Base-by-base conservation (phyloP, 116 monocot species). In the Cymodocea nodosa region DNA sequence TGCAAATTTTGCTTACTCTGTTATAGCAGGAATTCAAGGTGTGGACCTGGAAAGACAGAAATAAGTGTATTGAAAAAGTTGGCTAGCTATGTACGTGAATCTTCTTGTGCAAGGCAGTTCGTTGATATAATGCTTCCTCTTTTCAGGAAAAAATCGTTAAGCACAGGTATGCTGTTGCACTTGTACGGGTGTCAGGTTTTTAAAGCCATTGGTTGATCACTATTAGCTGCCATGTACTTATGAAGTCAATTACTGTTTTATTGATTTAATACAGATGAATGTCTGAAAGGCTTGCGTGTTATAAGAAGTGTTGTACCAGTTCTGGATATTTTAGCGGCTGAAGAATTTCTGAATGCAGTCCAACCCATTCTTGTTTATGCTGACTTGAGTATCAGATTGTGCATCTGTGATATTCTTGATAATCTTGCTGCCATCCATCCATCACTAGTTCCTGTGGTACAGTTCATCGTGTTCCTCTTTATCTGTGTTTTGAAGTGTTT, bases 31-130 rank as follows among this genome's bases (percentile, higher is more conserved):
- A 74, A 60, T 67, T 34, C 39, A 50, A 9, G 59, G 40, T 44
- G 17, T 40, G 40, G 51, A 13, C 80, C 71, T 50, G 80, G 75
- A 44, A 87, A 75, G 57, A 77, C 68, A 40, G 85, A 88, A 69
- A 68, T 91, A 51, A 81, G 82, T 63, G 76, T 91, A 69, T 75
- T 97, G 37, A 97, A 84, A 71, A 64, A 78, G 23, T 77, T 91
- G 58, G 77, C 79, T 52, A 82, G 71, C 48, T 88, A 97, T 66
- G 72, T 97, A 24, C 80, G 64, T 15, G 75, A 82, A 50, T 63
- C 78, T 56, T 66, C 23, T 7, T 20, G 64, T 59, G 97, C 88
- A 24, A 79, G 15, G 36, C 65, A 71, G 37, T 91, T 97, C 53
- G 23, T 88, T 60, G 82, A 82, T 49, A 75, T 97, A 16, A 58